Evolutionary conservation across 352 stramenopile species (phyloP).

Genomic region (Phytophthora multivora): DNA sequence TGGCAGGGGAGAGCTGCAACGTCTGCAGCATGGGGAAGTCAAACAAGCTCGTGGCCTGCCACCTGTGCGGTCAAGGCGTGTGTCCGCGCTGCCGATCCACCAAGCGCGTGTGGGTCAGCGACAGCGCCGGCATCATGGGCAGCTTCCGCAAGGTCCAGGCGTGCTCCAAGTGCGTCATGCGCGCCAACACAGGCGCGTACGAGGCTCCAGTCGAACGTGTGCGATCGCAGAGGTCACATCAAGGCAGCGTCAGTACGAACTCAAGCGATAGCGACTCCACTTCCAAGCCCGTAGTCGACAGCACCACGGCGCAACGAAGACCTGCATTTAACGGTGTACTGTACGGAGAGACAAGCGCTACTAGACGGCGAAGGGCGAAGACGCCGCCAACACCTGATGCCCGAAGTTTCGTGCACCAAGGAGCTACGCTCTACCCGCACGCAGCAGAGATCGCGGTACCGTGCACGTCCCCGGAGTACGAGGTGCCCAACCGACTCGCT

Average conservation of each 20-base stretch:
- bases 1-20: conserved; percentile 12
- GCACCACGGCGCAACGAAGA: background rate
- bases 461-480: conserved; percentile 27
- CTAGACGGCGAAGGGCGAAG: conserved; percentile 3
- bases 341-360: conserved; percentile 6
- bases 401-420: conserved; percentile 21
- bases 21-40: conserved; percentile 26
- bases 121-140: conserved; percentile 39
- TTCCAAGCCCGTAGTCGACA: conserved; percentile 3
- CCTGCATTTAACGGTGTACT: conserved; percentile 12
- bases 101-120: conserved; percentile 48
- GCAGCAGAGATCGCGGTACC: conserved; percentile 12
- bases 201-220: conserved; percentile 22
- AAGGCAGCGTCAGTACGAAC: conserved; percentile 23
- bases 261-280: conserved; percentile 12
- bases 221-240: conserved; percentile 20
- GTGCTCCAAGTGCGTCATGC: conserved; percentile 48
- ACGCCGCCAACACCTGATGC: conserved; percentile 1
- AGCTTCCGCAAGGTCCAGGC: conserved; percentile 46
- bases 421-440: conserved; percentile 5
- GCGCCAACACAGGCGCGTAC: conserved; percentile 35
- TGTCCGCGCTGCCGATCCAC: conserved; percentile 36
- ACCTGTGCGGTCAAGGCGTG: conserved; percentile 32
- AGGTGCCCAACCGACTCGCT: conserved; percentile 15
- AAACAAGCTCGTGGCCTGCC: conserved; percentile 29